A percentile compares a stretch with the other conserved stretches of the same genome.
These are phyloP conservation scores for Flaveria ramosissima DNA, from an alignment of 129 eudicot genomes.

Conservation along the genomic window DNA sequence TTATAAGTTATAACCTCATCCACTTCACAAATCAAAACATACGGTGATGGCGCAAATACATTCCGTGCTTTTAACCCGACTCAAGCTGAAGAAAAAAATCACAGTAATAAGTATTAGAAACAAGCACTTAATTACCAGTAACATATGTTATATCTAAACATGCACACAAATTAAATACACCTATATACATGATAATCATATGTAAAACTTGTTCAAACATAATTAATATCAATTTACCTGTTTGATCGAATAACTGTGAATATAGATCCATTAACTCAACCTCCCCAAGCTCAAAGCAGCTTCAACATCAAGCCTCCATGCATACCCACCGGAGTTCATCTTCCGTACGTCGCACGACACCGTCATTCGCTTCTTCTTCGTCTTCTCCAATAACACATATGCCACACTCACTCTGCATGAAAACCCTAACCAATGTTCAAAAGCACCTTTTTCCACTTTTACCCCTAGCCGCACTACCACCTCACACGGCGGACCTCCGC, in stretches of 20 bases:
- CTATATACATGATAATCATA: slow-evolving; percentile 21
- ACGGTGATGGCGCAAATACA: too few relatives aligned
- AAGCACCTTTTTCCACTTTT: slow-evolving; percentile 35
- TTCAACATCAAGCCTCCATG: slow-evolving; percentile 73
- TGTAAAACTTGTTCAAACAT: background rate
- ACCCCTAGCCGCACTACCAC: slow-evolving; percentile 44
- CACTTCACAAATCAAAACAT: slow-evolving; percentile 10
- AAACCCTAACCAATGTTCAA: slow-evolving; percentile 37
- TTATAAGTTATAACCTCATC: background rate
- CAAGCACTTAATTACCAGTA: background rate
- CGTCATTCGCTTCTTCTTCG: slow-evolving; percentile 33
- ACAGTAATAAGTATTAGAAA: background rate
- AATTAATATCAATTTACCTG: slow-evolving; percentile 34
- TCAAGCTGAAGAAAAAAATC: too few relatives aligned
- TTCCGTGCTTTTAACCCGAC: too few relatives aligned
- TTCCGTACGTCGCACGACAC: slow-evolving; percentile 87
- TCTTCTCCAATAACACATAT: slow-evolving; percentile 26
- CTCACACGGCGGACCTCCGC: slow-evolving; percentile 9
- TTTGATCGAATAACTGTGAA: slow-evolving; percentile 2
- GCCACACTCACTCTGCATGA: slow-evolving; percentile 71
- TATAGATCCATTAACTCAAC: slow-evolving; percentile 9
- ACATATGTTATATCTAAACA: background rate
- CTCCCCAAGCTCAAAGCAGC: slow-evolving; percentile 75
- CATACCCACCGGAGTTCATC: slow-evolving; percentile 68
- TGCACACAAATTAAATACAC: too few relatives aligned